These are phyloP conservation scores for Suillus spraguei DNA, from an alignment of 768 basidiomycete species.

Conservation along the genomic window DNA sequence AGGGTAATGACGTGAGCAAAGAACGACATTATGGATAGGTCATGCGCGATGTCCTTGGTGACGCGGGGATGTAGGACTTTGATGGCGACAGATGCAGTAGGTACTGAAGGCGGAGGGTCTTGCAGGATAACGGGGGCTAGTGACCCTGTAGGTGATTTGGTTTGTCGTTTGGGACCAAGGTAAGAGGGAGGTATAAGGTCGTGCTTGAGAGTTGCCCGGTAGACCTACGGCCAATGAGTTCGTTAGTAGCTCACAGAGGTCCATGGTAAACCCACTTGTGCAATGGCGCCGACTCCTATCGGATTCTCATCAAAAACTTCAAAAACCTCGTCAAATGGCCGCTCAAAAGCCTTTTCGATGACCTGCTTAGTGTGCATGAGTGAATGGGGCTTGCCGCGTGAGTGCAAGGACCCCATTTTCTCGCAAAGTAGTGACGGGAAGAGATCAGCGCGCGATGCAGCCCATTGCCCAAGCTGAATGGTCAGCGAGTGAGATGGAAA, in stretches of 20 bases:
- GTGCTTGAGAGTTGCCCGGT: constrained; percentile 81
- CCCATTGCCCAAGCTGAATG: constrained; percentile 93
- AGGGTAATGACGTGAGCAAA: constrained; percentile 79
- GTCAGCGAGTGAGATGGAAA: constrained; percentile 15
- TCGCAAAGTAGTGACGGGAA: constrained; percentile 89
- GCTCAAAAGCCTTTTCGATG: constrained; percentile 82
- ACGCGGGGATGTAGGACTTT: constrained; percentile 94
- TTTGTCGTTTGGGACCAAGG: constrained; percentile 69
- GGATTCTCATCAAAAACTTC: constrained; percentile 85
- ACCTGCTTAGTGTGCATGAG: constrained; percentile 77
- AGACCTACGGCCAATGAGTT: constrained; percentile 56
- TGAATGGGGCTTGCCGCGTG: constrained; percentile 81
- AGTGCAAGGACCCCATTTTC: constrained; percentile 84
- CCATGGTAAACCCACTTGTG: constrained; percentile 58
- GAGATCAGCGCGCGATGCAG: constrained; percentile 91
- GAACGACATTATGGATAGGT: constrained; percentile 93
- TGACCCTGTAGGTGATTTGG: constrained; percentile 47
- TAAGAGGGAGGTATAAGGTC: constrained; percentile 87
- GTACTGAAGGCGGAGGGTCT: constrained; percentile 70
- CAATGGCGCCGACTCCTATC: constrained; percentile 98
- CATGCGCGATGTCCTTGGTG: constrained; percentile 77
- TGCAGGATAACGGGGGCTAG: constrained; percentile 51
- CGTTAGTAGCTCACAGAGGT: neutral
- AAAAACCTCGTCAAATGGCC: constrained; percentile 86
- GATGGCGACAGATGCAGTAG: constrained; percentile 88